A percentile compares a stretch with the other conserved stretches of the same genome.
These are phyloP conservation scores for Fremontodendron californicum DNA, from an alignment of 345 rosid genomes.

Conservation along the genomic window DNA sequence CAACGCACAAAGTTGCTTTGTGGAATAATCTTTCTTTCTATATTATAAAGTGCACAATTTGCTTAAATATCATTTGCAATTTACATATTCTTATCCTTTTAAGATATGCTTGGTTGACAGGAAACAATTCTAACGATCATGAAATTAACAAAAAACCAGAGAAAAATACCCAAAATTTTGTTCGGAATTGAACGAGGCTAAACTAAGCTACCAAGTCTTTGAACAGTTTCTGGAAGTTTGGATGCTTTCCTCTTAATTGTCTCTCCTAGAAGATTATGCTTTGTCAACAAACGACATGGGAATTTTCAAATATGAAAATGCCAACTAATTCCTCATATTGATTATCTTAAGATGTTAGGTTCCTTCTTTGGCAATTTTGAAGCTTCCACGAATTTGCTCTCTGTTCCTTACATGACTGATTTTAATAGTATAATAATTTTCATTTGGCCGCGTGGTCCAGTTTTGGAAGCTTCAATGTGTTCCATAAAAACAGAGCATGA, in stretches of 20 bases:
- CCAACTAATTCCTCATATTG: neutral
- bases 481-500: neutral
- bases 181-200: neutral
- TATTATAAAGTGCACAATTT: neutral
- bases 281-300: conserved; percentile 11
- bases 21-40: neutral
- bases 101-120: neutral
- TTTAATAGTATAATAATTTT: neutral
- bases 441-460: neutral
- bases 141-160: neutral
- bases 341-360: neutral
- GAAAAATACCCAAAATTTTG: neutral
- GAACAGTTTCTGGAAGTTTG: neutral
- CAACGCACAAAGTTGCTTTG: neutral
- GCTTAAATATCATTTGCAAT: neutral
- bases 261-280: neutral
- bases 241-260: neutral
- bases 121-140: neutral
- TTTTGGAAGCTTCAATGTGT: neutral
- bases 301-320: neutral
- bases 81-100: neutral
- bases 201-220: neutral
- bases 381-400: neutral
- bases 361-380: neutral
- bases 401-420: neutral